These are phyloP conservation scores for Globisporangium canariense DNA, from an alignment of 352 stramenopile genomes.

Conservation along the genomic window DNA sequence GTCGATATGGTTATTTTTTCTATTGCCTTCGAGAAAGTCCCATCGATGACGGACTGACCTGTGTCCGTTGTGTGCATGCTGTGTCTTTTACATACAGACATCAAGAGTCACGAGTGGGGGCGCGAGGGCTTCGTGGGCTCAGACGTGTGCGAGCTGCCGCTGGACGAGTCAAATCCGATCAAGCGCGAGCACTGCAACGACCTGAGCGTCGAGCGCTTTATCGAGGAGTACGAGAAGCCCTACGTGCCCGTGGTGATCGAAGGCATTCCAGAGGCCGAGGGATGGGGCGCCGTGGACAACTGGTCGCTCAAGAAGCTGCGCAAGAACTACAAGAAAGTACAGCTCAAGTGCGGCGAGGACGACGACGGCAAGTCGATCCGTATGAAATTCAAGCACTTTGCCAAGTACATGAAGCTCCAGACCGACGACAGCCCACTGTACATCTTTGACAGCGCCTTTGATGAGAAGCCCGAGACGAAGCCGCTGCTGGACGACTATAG, in stretches of 20 bases:
- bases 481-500: slow-evolving; percentile 71
- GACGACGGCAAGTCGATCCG: slow-evolving; percentile 74
- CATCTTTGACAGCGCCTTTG: slow-evolving; percentile 97
- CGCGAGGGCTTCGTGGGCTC: slow-evolving; percentile 81
- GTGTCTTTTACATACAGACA: slow-evolving; percentile 33
- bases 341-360: slow-evolving; percentile 81
- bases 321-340: slow-evolving; percentile 72
- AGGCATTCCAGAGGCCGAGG: slow-evolving; percentile 74
- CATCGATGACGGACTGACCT: neutral
- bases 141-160: slow-evolving; percentile 68
- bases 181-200: slow-evolving; percentile 72
- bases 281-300: slow-evolving; percentile 61
- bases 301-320: slow-evolving; percentile 80
- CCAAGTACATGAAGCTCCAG: slow-evolving; percentile 66
- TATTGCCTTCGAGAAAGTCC: slow-evolving; percentile 2
- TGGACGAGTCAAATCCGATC: slow-evolving; percentile 65
- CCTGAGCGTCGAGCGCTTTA: slow-evolving; percentile 78
- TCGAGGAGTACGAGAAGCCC: slow-evolving; percentile 79
- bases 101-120: slow-evolving; percentile 58
- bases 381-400: slow-evolving; percentile 84
- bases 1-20: neutral
- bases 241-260: slow-evolving; percentile 78
- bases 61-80: neutral
- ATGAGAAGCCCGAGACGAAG: slow-evolving; percentile 78
- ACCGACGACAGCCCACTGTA: slow-evolving; percentile 93